Base-by-base conservation (phyloP, 1,139 yeast species). In the Saccharomyces uvarum region DNA sequence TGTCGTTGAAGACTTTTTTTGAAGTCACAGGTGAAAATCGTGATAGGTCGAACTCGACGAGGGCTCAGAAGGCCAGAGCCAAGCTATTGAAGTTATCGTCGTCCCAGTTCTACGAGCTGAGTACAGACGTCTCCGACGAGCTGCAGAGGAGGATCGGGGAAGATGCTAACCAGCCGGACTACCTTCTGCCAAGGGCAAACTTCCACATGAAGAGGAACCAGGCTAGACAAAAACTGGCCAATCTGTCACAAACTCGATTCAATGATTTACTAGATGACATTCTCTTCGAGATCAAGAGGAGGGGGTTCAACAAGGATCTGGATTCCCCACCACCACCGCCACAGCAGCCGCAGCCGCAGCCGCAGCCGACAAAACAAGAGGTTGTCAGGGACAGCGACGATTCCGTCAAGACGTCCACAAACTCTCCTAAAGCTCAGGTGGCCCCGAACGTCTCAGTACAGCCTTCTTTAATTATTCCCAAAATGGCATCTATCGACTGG, bases 121-220 rank as follows among this genome's bases (percentile, higher is more conserved):
- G 95, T 59, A 90, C 97, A 1, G 98, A 93, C 69, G 97, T 91
- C 14, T 87, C 84, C 69, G 98, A 91, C 70, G 99, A 91, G 71
- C 75, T 91, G 59, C 81, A 82, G 64, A 79, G 99, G 63, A 77
- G 97, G 59, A 78, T 77, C 51, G 83, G 79, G 47, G 73, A 72
- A 51, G 66, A 70, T 6, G 69, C 80, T 55, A 77, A 80, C 48
- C 81, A 80, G 63, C 83, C 87, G 4, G 85, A 81, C 57, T 82
- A 80, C 65, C 74, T 88, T 57, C 76, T 83, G 51, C 91, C 95
- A 4, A 80, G 80, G 67, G 77, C 81, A n/a, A 74, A 78, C 3
- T 89, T 89, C 72, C 99, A 95, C 69, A 95, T 96, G 38, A 91
- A 90, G 68, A 79, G 99, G 66, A 95, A 95, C 70, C 96, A 90